Evolutionary conservation across 805 yeast species (phyloP), one percentile per base, ranked within the genome.

Genomic region (Schizosaccharomyces osmophilus): DNA sequence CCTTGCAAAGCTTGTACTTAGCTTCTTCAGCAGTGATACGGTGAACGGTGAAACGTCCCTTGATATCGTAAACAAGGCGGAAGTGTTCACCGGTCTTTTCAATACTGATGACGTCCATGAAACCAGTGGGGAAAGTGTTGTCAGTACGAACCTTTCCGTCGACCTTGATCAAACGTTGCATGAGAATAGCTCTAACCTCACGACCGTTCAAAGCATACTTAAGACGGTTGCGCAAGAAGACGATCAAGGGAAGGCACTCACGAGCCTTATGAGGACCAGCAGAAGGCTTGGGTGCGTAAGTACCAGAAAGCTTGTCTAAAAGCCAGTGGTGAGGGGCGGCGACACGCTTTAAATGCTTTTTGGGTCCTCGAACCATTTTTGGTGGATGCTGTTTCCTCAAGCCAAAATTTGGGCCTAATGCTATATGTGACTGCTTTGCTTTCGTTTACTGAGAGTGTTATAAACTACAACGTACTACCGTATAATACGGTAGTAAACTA

Each of bases 241-340:
- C 90, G 74, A 90, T 82, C 78, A 89, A 84, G 75, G 97, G 97
- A 74, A 89, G 84, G 66, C 95, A 89, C 82, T 89, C 97, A 78
- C 97, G 84, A 76, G 89, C 83, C 80, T 90, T 93, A 83, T 90
- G 98, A 77, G 98, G 98, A 82, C 98, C 98, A 72, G 95, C 84
- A 68, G 97, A 88, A 75, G 97, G 95, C 82, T 97, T 88, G 81
- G 98, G 98, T 68, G 98, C 98, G 78, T 93, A 93, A 74, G 87
- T 82, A 77, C 99, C 99, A 75, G 97, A 86, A 81, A 93, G 82
- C 82, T 93, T 93, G 94, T 94, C 98, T 82, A 93, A 87, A 94
- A 93, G 86, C 98, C 98, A 93, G 85, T 93, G 98, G 82, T 89
- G 85, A 83, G 99, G 99, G 78, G 98, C 98, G 78, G 97, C 96